A percentile compares a stretch with the other conserved stretches of the same genome.
Evolutionary conservation across 768 basidiomycete species (phyloP).

Genomic region (Termitomyces bulborhizus): DNA sequence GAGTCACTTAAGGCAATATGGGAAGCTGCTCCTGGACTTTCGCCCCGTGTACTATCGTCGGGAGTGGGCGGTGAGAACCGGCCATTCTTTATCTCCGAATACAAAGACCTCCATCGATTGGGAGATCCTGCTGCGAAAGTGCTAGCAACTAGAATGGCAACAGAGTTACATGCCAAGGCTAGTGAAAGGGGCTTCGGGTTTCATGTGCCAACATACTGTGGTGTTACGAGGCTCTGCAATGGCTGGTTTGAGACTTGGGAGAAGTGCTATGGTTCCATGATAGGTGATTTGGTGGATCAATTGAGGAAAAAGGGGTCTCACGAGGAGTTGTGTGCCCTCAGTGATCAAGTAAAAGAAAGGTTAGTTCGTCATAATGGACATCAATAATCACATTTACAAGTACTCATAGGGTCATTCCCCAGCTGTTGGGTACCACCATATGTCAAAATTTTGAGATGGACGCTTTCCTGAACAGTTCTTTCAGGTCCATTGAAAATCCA

Average conservation of each 20-base stretch:
- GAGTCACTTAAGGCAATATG: constrained; percentile 61
- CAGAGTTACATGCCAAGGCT: constrained; percentile 54
- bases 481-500: constrained; percentile 44
- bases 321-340: constrained; percentile 42
- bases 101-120: constrained; percentile 52
- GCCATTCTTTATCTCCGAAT: constrained; percentile 72
- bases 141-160: constrained; percentile 59
- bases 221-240: constrained; percentile 61
- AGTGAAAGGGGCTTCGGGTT: constrained; percentile 63
- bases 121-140: constrained; percentile 36
- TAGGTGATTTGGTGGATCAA: constrained; percentile 49
- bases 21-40: constrained; percentile 61
- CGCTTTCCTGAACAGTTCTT: neutral
- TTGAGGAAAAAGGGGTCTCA: constrained; percentile 35
- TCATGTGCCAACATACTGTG: constrained; percentile 70
- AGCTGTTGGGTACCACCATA: constrained; percentile 40
- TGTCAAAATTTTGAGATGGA: neutral
- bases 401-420: constrained; percentile 59
- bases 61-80: constrained; percentile 34
- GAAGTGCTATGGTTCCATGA: constrained; percentile 56
- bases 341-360: constrained; percentile 43
- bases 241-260: constrained; percentile 75
- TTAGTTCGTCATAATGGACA: constrained; percentile 18
- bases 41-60: constrained; percentile 48
- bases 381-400: neutral